These are phyloP conservation scores for Cocos nucifera DNA, from an alignment of 176 grass and related monocot genomes.

Conservation along the genomic window DNA sequence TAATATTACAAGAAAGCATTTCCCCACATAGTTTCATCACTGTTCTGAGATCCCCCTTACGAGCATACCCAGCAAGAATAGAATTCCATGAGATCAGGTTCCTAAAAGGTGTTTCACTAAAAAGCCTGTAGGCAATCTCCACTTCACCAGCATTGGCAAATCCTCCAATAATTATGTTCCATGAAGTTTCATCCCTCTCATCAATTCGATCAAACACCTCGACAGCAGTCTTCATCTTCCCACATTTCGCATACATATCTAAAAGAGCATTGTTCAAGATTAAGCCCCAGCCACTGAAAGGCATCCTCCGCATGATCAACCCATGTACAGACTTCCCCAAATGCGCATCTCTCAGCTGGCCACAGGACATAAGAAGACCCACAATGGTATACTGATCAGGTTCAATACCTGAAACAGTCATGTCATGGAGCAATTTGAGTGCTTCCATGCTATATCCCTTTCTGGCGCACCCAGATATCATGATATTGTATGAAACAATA, in stretches of 20 bases:
- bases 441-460: slow-evolving; percentile 19
- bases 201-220: slow-evolving; percentile 21
- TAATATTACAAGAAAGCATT: slow-evolving; percentile 26
- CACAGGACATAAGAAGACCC: slow-evolving; percentile 37
- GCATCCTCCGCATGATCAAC: slow-evolving; percentile 5
- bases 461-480: slow-evolving; percentile 42
- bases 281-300: slow-evolving; percentile 6
- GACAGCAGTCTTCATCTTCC: slow-evolving; percentile 26
- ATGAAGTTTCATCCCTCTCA: slow-evolving; percentile 27
- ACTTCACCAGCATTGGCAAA: slow-evolving; percentile 31
- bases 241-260: slow-evolving; percentile 50
- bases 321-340: slow-evolving; percentile 37
- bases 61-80: slow-evolving; percentile 34
- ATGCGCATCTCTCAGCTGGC: slow-evolving; percentile 7
- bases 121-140: slow-evolving; percentile 30
- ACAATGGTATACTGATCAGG: slow-evolving; percentile 35
- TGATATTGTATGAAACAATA: slow-evolving; percentile 31
- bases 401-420: slow-evolving; percentile 15
- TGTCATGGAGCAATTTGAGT: slow-evolving; percentile 20
- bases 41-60: slow-evolving; percentile 7
- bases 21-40: slow-evolving; percentile 13
- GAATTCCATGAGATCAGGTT: slow-evolving; percentile 47
- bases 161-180: slow-evolving; percentile 45
- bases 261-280: slow-evolving; percentile 43
- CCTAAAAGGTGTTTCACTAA: slow-evolving; percentile 27